Conservation (phyloP, 495 filamentous ascomycete species). For the Amniculicola lignicola region DNA sequence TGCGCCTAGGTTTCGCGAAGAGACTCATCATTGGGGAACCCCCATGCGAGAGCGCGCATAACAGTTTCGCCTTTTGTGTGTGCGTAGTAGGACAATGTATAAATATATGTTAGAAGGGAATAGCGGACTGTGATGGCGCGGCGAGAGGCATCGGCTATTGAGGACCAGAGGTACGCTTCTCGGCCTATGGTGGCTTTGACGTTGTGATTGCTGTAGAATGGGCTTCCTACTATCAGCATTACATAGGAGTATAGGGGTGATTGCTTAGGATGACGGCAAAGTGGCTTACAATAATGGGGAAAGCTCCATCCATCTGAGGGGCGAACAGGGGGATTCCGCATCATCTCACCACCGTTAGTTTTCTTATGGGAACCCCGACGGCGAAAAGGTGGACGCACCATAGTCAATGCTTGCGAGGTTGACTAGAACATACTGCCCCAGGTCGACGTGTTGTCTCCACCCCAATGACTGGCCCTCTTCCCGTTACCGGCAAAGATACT, state of each 20-base stretch:
- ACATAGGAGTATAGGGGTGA: not conserved
- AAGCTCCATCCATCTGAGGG: not conserved
- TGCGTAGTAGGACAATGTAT: slow-evolving; percentile 69
- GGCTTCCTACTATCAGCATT: slow-evolving; percentile 33
- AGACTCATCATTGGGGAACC: slow-evolving; percentile 70
- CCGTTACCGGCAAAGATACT: too few species aligned
- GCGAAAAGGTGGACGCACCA: not conserved
- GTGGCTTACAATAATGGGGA: not conserved
- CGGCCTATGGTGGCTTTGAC: slow-evolving; percentile 57
- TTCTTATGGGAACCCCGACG: not conserved
- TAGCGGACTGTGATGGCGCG: slow-evolving; percentile 70
- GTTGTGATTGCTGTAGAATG: slow-evolving; percentile 83
- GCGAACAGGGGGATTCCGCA: not conserved
- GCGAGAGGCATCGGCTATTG: slow-evolving; percentile 62
- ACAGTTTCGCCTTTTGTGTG: slow-evolving; percentile 67
- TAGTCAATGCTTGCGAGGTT: slow-evolving; percentile 1
- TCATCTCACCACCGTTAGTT: not conserved
- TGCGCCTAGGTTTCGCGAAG: slow-evolving; percentile 64
- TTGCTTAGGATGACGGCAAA: not conserved
- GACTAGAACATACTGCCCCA: not conserved
- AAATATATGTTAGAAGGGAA: slow-evolving; percentile 69
- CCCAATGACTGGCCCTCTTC: too few species aligned
- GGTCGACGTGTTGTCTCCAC: too few species aligned
- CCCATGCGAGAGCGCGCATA: slow-evolving; percentile 78
- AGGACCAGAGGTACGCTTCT: slow-evolving; percentile 71